Evolutionary conservation across 2,329 filamentous ascomycete species (phyloP), one percentile per base, ranked within the genome.

Genomic region (Sarocladiaceae sp.): DNA sequence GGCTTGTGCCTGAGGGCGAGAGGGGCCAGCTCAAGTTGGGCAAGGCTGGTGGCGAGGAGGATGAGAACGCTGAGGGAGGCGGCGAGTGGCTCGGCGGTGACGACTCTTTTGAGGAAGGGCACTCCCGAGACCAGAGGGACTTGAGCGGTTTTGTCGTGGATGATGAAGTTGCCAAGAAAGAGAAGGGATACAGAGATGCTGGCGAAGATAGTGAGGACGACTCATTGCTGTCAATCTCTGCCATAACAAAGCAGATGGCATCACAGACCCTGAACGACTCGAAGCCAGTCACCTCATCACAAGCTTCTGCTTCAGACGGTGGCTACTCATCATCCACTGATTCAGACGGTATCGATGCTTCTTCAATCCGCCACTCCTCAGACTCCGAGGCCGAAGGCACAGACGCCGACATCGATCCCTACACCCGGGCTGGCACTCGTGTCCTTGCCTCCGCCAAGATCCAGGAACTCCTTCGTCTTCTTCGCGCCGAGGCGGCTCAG

Each of bases 391-490:
- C 69, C 3, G 58, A 59, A 4, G n/a, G n/a, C n/a, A n/a, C n/a
- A n/a, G 58, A 55, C 7, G 56, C 54, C 20, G 54, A 53, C 37
- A 59, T 57, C 7, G 52, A 56, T 12, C 47, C 57, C 36, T 56
- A 57, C 53, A 57, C 60, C 23, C 42, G 61, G 67, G 36, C 66
- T 65, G 73, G 76, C 6, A 72, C 74, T 25, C 47, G 47, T 25
- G 75, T 87, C 29, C 73, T 82, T 23, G 79, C 84, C 2, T 99
- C 94, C 0, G 93, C 94, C 60, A 99, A 99, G 73, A 95, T 99
- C 62, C 85, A 87, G 40, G 85, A 94, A 60, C 79, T 97, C 18
- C 80, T 96, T 63, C 78, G 83, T 55, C 88, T 99, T 50, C 80
- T 99, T 8, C 80, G 84, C 57, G 82, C 82, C 40, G 94, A 99